Percentiles rank a stretch among this genome's conserved stretches.
Conservation (phyloP, 108 stramenopile genomes). For the Poteriospumella lacustris region DNA sequence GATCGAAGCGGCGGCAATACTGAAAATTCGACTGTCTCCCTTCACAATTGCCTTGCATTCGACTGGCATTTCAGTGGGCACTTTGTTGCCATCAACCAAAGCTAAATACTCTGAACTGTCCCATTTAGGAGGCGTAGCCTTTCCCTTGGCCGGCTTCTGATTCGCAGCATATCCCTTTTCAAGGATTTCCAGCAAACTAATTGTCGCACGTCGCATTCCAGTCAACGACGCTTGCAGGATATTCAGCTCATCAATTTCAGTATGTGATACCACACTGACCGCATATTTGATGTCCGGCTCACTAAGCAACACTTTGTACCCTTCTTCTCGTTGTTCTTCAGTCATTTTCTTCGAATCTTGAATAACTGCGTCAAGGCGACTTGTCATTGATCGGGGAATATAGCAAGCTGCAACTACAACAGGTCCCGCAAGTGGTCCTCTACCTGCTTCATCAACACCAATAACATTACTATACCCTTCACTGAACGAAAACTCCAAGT, state of each 20-base stretch:
- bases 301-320: slow-evolving; percentile 47
- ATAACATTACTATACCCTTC: slow-evolving; percentile 46
- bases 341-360: slow-evolving; percentile 80
- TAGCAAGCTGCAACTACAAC: slow-evolving; percentile 51
- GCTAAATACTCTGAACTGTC: not conserved
- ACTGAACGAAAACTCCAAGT: no score
- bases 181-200: slow-evolving; percentile 35
- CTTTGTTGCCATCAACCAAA: slow-evolving; percentile 43
- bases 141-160: not conserved
- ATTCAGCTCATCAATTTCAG: slow-evolving; percentile 89
- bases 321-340: slow-evolving; percentile 63
- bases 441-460: slow-evolving; percentile 92
- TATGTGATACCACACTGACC: slow-evolving; percentile 67
- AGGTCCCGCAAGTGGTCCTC: slow-evolving; percentile 90
- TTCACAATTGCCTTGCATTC: slow-evolving; percentile 59
- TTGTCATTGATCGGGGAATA: no score
- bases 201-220: slow-evolving; percentile 73
- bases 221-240: slow-evolving; percentile 89
- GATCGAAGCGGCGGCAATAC: slow-evolving; percentile 88
- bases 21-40: slow-evolving; percentile 78
- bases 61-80: slow-evolving; percentile 30
- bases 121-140: not conserved
- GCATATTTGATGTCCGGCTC: slow-evolving; percentile 68
- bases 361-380: no score
- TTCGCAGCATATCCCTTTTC: no score